Base-by-base conservation (phyloP, 768 basidiomycete genomes). In the Termitomyces sp. region DNA sequence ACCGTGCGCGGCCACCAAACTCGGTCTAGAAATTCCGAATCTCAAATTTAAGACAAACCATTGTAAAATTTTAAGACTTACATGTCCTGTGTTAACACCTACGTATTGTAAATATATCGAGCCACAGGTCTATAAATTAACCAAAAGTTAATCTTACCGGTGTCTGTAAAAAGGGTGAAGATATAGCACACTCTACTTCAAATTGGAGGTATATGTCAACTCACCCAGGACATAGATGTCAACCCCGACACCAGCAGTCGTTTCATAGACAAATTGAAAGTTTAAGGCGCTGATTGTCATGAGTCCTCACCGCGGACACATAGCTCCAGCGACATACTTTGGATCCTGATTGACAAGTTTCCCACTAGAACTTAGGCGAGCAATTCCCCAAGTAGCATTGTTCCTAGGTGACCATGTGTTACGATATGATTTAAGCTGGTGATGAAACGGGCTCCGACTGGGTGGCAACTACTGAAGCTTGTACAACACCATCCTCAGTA, bases 1-100 rank as follows among this genome's bases (percentile, higher is more conserved):
- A 78, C 18, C 56, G 62, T 18, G 78, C 79, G 38, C 79, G 77
- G 4, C 76, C 77, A 58, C 68, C 75, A 56, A 80, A 80, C 59
- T 75, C 64, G 18, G 49, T 50, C 75, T 77, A 18, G 12, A 32
- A 36, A 12, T 36, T 12, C 1, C 12, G 3, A 13, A 28, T 9
- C 2, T n/a, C 3, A 14, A 12, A 26, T 35, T n/a, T 40, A 40
- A 40, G 8, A 23, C 4, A 60, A 18, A 13, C 9, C 9, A 32
- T 14, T 35, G 35, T 36, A 9, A 36, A 18, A 12, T 4, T 10
- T 10, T 1, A 1, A 28, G 8, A 20, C 51, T 47, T 47, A 61
- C 61, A 41, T 65, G 61, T 1, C 38, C 32, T 10, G 43, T 51
- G 13, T 26, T 36, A 3, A 63, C 36, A 38, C 61, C 61, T 35